Evolutionary conservation across 2,329 filamentous ascomycete species (phyloP), one percentile per base, ranked within the genome.

Genomic region (Zopfia rhizophila): DNA sequence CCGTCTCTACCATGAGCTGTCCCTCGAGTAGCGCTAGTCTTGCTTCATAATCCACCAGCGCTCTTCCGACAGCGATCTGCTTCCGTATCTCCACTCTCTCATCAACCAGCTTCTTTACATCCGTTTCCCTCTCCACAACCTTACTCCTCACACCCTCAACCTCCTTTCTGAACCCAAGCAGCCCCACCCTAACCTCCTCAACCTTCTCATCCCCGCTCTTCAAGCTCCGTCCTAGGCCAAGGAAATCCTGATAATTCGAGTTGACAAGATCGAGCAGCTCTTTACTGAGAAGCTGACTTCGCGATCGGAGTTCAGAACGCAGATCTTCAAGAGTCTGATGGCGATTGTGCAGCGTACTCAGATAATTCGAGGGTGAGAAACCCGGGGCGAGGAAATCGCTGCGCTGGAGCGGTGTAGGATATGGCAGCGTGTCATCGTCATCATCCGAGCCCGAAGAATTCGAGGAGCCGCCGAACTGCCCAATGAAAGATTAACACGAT

Each of bases 291-390:
- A 87, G 82, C 58, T 89, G 84, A 58, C 87, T 90, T 39, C 95
- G 82, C 47, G 91, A 84, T 31, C 92, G 87, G 12, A 99, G 80
- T 65, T 99, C 95, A 4, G 87, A 77, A 24, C 93, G 90, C 22
- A 99, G 79, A 70, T 99, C 94, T 68, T 96, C 92, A 35, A 99
- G 89, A 0, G 93, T 97, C 72, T 99, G 94, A 71, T 99, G 94
- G 1, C 94, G 88, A 66, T 94, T 86, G 14, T 86, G 84, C 1
- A 96, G 81, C 1, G 89, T 87, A 6, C 86, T 91, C 73, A 99
- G 87, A 70, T 97, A 99, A 2, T 78, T 77, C 2, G 89, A 83
- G 1, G 95, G 87, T 52, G 90, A 85, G 72, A 99, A 99, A 56
- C 85, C 73, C 0, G 67, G 81, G 2, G 83, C 76, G 5, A 96